Percentiles rank a stretch among this genome's conserved stretches.
phyloP scores from a whole-genome alignment of 345 rosid genomes.

The Citrus inodora region DNA sequence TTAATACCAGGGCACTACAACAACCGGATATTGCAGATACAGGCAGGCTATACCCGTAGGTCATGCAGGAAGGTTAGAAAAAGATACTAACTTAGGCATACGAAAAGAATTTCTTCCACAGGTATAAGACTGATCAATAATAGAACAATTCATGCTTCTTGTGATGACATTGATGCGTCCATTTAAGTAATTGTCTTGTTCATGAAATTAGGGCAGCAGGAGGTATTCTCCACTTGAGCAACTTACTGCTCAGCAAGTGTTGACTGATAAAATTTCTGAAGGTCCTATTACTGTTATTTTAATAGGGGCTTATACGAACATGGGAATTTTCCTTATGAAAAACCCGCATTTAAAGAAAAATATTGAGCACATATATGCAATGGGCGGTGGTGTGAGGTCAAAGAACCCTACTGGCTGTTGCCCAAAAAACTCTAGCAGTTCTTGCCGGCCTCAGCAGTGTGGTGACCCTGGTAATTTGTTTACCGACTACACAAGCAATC shows the following conservation, averaged over 20 bases:
- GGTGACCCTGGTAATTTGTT: constrained; percentile 70
- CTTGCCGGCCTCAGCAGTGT: constrained; percentile 60
- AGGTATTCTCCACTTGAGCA: constrained; percentile 69
- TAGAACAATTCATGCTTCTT: background rate
- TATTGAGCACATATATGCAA: constrained; percentile 64
- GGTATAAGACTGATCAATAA: constrained; percentile 25
- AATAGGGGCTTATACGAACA: constrained; percentile 73
- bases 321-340: constrained; percentile 73
- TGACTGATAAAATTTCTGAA: constrained; percentile 56
- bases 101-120: constrained; percentile 84
- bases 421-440: constrained; percentile 34
- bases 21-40: constrained; percentile 78
- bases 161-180: background rate
- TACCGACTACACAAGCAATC: constrained; percentile 67
- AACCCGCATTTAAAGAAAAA: constrained; percentile 72
- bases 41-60: constrained; percentile 84
- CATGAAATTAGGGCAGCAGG: constrained; percentile 65
- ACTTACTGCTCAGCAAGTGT: constrained; percentile 77
- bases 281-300: constrained; percentile 63
- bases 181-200: constrained; percentile 2
- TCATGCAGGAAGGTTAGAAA: constrained; percentile 58
- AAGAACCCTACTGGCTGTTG: constrained; percentile 68
- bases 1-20: constrained; percentile 51
- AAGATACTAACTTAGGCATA: constrained; percentile 64
- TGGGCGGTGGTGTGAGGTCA: constrained; percentile 89